phyloP scores from a whole-genome alignment of 768 basidiomycete species.

The Lentinula sp. region DNA sequence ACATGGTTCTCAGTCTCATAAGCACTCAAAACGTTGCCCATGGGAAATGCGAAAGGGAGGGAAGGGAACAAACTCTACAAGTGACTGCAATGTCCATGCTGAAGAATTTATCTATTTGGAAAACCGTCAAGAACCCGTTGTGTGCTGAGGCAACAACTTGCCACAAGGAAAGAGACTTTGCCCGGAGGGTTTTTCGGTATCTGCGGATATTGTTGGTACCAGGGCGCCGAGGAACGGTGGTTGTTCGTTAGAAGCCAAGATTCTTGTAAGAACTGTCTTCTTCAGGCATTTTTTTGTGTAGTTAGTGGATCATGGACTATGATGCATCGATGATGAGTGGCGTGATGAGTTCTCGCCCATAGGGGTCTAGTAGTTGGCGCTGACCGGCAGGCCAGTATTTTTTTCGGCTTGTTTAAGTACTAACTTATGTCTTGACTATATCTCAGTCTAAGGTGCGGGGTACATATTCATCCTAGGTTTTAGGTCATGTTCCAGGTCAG shows the following conservation, averaged over 20 bases:
- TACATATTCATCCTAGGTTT: no score
- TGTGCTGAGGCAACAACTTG: background rate
- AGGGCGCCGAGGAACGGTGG: background rate
- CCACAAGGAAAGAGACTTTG: background rate
- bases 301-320: background rate
- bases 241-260: background rate
- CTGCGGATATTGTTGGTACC: background rate
- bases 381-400: no score
- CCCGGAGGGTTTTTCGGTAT: background rate
- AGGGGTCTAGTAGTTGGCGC: no score
- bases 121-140: background rate
- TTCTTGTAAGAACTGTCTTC: background rate
- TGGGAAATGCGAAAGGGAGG: background rate
- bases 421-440: no score
- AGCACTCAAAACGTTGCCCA: conserved; percentile 18
- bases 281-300: background rate
- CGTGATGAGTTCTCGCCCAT: no score
- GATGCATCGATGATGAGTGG: no score
- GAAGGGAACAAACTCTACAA: background rate
- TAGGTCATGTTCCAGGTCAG: no score
- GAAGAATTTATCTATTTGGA: background rate
- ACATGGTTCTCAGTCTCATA: background rate
- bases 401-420: no score
- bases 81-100: background rate
- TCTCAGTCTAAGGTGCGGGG: no score